phyloP scores from a whole-genome alignment of 1,284 basidiomycete species.

The Fomitopsis schrenkii region DNA sequence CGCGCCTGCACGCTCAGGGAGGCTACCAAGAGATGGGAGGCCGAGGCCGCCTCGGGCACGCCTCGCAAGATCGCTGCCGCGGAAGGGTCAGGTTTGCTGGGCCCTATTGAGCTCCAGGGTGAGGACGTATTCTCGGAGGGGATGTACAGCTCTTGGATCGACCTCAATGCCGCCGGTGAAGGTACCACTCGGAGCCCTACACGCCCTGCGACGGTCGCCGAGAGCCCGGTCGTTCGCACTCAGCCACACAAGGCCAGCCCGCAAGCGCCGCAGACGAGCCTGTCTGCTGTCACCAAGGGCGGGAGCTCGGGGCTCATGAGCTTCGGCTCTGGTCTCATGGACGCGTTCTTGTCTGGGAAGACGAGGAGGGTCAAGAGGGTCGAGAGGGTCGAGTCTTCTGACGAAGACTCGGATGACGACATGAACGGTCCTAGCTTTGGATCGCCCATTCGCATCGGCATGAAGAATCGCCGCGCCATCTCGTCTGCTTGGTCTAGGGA shows the following conservation, averaged over 20 bases:
- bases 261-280: slow-evolving; percentile 7
- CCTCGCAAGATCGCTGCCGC: slow-evolving; percentile 3
- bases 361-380: slow-evolving; percentile 4
- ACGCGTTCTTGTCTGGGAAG: slow-evolving; percentile 21
- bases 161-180: slow-evolving; percentile 8
- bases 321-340: slow-evolving; percentile 23
- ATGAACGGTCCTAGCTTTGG: slow-evolving; percentile 14
- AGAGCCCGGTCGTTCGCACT: slow-evolving; percentile 59
- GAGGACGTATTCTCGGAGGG: slow-evolving; percentile 19
- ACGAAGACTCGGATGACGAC: slow-evolving; percentile 13
- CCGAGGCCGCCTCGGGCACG: slow-evolving; percentile 5
- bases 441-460: slow-evolving; percentile 14
- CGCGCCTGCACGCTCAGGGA: slow-evolving; percentile 9
- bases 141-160: slow-evolving; percentile 16
- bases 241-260: slow-evolving; percentile 7
- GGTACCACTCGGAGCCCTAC: slow-evolving; percentile 15
- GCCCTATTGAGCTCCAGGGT: slow-evolving; percentile 17
- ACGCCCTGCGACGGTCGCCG: slow-evolving; percentile 40
- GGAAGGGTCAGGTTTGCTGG: slow-evolving; percentile 12
- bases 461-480: slow-evolving; percentile 23
- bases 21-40: slow-evolving; percentile 7
- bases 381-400: slow-evolving; percentile 7
- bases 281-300: slow-evolving; percentile 7
- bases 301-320: slow-evolving; percentile 5
- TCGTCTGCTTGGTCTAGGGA: slow-evolving; percentile 12